Conservation (phyloP, 176 grass and related monocot species). For the Carex littledalei region DNA sequence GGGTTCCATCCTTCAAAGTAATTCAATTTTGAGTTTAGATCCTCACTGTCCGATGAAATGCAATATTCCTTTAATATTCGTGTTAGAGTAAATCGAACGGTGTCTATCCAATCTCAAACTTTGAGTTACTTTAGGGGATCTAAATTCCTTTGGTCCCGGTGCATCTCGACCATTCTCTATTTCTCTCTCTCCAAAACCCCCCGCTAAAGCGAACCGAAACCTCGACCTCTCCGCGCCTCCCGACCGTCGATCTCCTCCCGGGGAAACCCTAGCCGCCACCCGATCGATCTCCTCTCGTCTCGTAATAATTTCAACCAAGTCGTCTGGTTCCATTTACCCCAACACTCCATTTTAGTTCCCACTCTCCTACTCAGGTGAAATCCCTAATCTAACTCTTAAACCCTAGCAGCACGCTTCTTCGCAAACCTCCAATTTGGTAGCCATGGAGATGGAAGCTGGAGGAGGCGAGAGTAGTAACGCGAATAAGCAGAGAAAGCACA, state of each 20-base stretch:
- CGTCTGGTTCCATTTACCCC: no score
- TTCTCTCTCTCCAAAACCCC: neutral
- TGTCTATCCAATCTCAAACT: no score
- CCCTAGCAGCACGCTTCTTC: neutral
- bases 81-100: no score
- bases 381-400: slow-evolving; percentile 3
- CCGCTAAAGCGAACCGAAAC: neutral
- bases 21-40: no score
- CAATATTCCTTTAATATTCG: no score
- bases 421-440: slow-evolving; percentile 8
- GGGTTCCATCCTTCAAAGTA: no score
- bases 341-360: no score
- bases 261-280: neutral
- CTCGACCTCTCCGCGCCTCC: neutral
- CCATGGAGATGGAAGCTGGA: slow-evolving; percentile 30
- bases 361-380: neutral
- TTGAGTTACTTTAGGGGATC: no score
- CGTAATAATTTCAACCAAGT: no score
- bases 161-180: neutral
- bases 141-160: neutral
- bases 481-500: slow-evolving; percentile 33
- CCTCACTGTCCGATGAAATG: no score
- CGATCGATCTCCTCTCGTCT: neutral
- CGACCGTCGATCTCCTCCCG: slow-evolving; percentile 4
- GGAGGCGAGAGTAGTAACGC: neutral